These are phyloP conservation scores for Agrocybe praecox DNA, from an alignment of 768 basidiomycete genomes.

Conservation along the genomic window DNA sequence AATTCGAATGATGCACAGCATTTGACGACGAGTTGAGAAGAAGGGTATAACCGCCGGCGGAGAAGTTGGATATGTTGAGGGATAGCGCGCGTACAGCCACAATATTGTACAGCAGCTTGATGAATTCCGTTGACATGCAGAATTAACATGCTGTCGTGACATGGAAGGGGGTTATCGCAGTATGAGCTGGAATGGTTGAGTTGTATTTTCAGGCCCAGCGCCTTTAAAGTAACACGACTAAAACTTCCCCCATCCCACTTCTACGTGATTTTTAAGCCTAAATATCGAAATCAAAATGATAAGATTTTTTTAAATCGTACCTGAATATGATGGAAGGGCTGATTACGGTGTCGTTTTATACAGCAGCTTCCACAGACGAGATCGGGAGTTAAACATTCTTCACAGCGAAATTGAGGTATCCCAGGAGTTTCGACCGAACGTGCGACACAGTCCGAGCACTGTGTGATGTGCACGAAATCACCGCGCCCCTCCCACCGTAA, in stretches of 20 bases:
- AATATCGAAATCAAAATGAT: neutral
- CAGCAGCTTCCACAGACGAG: slow-evolving; percentile 1
- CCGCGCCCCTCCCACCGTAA: slow-evolving; percentile 3
- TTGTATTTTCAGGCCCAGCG: slow-evolving; percentile 4
- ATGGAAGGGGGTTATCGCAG: neutral
- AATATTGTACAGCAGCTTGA: slow-evolving; percentile 20
- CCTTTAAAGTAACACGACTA: neutral
- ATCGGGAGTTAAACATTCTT: slow-evolving; percentile 8
- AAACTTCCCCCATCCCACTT: neutral
- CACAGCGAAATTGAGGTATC: slow-evolving; percentile 1
- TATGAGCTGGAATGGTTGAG: slow-evolving; percentile 4
- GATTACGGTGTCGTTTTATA: slow-evolving; percentile 2
- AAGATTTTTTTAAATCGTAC: neutral
- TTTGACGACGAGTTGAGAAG: slow-evolving; percentile 13
- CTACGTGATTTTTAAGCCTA: too few relatives aligned
- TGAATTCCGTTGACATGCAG: slow-evolving; percentile 26
- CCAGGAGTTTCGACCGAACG: neutral
- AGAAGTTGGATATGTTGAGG: slow-evolving; percentile 14
- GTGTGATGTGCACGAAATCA: neutral
- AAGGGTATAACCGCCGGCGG: slow-evolving; percentile 14
- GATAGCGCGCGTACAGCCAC: slow-evolving; percentile 16
- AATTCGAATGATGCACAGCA: slow-evolving; percentile 17
- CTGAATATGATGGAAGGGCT: slow-evolving; percentile 9
- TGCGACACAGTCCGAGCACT: slow-evolving; percentile 10
- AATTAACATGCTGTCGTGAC: slow-evolving; percentile 14